phyloP scores from a whole-genome alignment of 371 early-diverging fungal genomes.

The Syncephalis plumigaleata region DNA sequence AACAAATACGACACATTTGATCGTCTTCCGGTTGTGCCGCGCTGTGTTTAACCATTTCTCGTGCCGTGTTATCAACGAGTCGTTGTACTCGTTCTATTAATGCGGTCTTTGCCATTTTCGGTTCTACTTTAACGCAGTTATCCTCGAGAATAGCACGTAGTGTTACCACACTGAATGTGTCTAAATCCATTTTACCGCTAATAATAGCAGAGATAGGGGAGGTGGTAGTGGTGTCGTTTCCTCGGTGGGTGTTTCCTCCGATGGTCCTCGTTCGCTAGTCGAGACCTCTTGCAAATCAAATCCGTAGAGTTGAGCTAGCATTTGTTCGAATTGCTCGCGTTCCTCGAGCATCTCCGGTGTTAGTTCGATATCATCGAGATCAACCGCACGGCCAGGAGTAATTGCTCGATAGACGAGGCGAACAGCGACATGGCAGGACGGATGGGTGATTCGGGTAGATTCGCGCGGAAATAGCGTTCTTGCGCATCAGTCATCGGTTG shows the following conservation, averaged over 20 bases:
- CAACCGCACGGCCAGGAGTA: background rate
- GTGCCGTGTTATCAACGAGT: conserved; percentile 19
- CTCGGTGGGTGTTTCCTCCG: background rate
- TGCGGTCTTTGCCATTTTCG: conserved; percentile 30
- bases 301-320: conserved; percentile 1
- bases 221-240: conserved; percentile 2
- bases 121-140: conserved; percentile 25
- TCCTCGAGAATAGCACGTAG: conserved; percentile 25
- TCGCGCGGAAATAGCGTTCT: conserved; percentile 19
- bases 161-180: conserved; percentile 23
- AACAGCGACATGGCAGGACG: background rate
- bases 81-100: conserved; percentile 22
- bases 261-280: background rate
- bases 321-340: background rate
- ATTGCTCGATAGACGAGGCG: background rate
- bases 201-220: conserved; percentile 15
- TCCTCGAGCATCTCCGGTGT: background rate
- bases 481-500: conserved; percentile 21
- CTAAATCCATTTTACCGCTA: conserved; percentile 18
- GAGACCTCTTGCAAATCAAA: background rate
- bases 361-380: background rate
- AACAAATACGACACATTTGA: conserved; percentile 30
- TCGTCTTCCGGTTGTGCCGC: conserved; percentile 15
- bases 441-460: conserved; percentile 2
- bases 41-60: conserved; percentile 7